phyloP scores from a whole-genome alignment of 2,329 filamentous ascomycete species.

The Lachnellula hyalina region DNA sequence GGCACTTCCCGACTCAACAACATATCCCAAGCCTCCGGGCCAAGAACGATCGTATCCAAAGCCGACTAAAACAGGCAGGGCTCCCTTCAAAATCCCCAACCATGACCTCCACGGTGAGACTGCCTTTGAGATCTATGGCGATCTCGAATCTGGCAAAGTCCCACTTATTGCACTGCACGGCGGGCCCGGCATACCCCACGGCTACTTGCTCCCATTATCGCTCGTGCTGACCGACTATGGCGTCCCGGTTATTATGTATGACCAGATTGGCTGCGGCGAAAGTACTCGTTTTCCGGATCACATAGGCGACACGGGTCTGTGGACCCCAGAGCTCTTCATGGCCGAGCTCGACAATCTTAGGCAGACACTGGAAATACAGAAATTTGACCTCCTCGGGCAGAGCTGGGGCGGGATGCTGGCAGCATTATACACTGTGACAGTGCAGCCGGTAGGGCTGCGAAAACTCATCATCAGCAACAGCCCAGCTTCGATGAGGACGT shows the following conservation, averaged over 20 bases:
- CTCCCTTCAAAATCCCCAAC: background rate
- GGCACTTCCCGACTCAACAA: background rate
- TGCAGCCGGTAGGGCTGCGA: background rate
- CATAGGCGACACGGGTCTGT: conserved; percentile 39
- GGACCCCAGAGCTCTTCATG: conserved; percentile 42
- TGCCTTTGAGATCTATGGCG: background rate
- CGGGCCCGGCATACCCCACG: conserved; percentile 40
- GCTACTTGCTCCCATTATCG: conserved; percentile 34
- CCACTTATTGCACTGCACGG: conserved; percentile 39
- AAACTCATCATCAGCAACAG: conserved; percentile 2
- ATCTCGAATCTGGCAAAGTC: background rate
- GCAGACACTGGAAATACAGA: background rate
- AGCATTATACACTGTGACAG: conserved; percentile 9
- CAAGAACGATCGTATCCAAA: background rate
- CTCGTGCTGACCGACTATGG: conserved; percentile 33
- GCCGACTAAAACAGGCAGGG: background rate
- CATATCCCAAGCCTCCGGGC: background rate
- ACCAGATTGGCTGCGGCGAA: conserved; percentile 45
- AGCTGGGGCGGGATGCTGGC: conserved; percentile 1
- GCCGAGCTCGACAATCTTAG: conserved; percentile 40
- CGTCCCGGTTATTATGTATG: conserved; percentile 46
- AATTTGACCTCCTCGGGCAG: background rate
- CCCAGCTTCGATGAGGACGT: conserved; percentile 5
- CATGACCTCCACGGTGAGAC: background rate
- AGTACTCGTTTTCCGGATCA: conserved; percentile 43